phyloP scores from a whole-genome alignment of 1,139 yeast genomes.

The Casaregolazyma suthepensis region DNA sequence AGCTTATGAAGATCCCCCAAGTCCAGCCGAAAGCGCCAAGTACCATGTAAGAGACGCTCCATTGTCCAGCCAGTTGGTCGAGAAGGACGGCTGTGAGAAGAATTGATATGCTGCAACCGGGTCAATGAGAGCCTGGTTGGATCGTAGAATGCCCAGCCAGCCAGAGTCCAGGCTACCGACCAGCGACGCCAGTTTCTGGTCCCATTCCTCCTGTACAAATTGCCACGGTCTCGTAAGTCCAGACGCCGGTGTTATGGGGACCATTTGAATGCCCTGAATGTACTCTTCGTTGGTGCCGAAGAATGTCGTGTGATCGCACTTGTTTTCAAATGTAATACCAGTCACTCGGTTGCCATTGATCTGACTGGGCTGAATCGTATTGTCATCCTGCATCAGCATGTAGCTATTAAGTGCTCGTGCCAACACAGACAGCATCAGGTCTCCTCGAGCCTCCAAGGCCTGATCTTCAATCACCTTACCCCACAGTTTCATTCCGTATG shows the following conservation, averaged over 20 bases:
- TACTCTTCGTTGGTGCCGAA: constrained; percentile 73
- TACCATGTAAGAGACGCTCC: constrained; percentile 94
- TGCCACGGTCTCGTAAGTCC: constrained; percentile 62
- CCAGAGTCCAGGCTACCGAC: constrained; percentile 59
- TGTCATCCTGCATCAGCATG: constrained; percentile 52
- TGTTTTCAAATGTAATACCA: constrained; percentile 78
- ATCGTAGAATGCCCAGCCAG: constrained; percentile 80
- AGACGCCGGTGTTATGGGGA: constrained; percentile 83
- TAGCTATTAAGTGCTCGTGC: constrained; percentile 57
- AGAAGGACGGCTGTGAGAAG: constrained; percentile 51
- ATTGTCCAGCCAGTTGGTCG: constrained; percentile 54
- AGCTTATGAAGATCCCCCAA: constrained; percentile 8
- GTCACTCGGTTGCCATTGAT: constrained; percentile 60
- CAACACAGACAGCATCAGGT: constrained; percentile 63
- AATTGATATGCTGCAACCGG: constrained; percentile 61
- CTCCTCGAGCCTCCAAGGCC: constrained; percentile 73
- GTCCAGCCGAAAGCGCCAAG: constrained; percentile 65
- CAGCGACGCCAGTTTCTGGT: constrained; percentile 43
- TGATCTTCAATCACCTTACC: constrained; percentile 64
- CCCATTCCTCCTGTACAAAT: constrained; percentile 82
- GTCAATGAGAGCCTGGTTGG: constrained; percentile 72
- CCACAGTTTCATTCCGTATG: constrained; percentile 80
- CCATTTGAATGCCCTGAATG: constrained; percentile 93
- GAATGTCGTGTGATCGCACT: constrained; percentile 85
- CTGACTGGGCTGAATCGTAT: constrained; percentile 52